Base-by-base conservation (phyloP, 257 asterid species). In the Solanum paucissectum region DNA sequence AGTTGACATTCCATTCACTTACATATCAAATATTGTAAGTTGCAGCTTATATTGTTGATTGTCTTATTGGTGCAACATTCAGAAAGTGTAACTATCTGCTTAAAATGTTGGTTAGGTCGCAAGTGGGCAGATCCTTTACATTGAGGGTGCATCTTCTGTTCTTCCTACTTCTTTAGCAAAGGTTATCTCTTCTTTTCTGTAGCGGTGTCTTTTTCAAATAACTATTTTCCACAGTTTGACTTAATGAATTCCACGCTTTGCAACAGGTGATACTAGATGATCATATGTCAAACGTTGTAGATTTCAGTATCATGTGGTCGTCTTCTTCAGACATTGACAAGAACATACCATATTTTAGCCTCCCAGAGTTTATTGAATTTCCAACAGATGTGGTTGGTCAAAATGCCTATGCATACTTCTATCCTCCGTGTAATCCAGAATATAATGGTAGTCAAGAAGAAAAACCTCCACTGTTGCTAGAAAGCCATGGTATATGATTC, bases 141-240 rank as follows among this genome's bases (percentile, higher is more conserved):
- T 97, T 72, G 99, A 95, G 92, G 99, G 98, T 81, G 99, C 98
- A 91, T 97, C 99, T 90, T 92, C 93, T 25, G 90, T 92, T 90
- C 94, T 89, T 92, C 98, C 99, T 86, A 88, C 89, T 84, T 93
- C 99, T 88, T 91, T 97, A 88, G 99, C 96, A 14, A 94, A 97
- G 98, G 99, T 97, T 88, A 86, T 68, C 73, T 42, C 33, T 44
- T 74, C 74, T 25, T 73, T 29, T 73, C 40, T 42, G 62, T 89
- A 20, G 4, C 6, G 29, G 29, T 81, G 20, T 9, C 6, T 46
- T 29, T 79, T 29, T 18, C 68, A 46, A 79, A 46, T 46, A 81
- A 29, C 25, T 81, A 46, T 46, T 82, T 68, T 8, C 74, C 29
- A 21, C 46, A 74, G 36, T 89, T 90, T 86, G 34, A 46, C 66